Evolutionary conservation across 257 asterid species (phyloP), one percentile per base, ranked within the genome.

Genomic region (Ballota nigra): DNA sequence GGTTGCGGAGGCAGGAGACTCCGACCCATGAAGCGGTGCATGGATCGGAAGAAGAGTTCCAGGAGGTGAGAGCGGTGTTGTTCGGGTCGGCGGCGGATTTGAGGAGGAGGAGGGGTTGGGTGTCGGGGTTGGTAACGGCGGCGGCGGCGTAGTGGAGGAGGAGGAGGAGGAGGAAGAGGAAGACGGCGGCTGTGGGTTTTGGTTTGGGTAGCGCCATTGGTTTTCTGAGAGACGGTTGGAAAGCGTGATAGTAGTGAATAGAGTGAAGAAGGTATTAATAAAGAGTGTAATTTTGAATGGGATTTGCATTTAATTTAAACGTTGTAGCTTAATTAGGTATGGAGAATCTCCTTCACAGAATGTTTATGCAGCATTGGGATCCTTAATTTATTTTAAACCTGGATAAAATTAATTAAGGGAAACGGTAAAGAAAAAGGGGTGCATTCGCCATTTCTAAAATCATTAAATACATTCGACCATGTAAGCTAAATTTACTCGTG

Each of bases 21-120:
- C 97, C 98, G 36, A 75, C 67, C 96, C 97, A 93, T n/a, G 89
- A 6, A 45, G 73, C 16, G 28, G 75, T 58, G 84, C 98, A 93
- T 31, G 86, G 92, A 73, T 85, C 61, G 29, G 88, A 57, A 40
- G 87, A 56, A 45, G 86, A 60, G 83, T 81, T 85, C 97, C 97
- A 90, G 58, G 86, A 47, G 29, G 76, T 49, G 66, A 93, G 95
- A 8, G 64, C 31, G 59, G 68, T 29, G 75, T 67, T 79, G 5
- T 81, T 34, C 2, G 83, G 74, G 83, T 88, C 96, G 4, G 83
- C 72, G 20, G 84, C 8, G 64, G 92, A 75, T 74, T 90, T 93
- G 74, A 93, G 85, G 43, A 77, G 78, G 45, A 90, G 78, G 63
- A 93, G 88, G 4, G 87, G 77, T 6, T 57, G 75, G 4, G 72